Conservation (phyloP, 257 asterid species). For the Phtheirospermum japonicum region DNA sequence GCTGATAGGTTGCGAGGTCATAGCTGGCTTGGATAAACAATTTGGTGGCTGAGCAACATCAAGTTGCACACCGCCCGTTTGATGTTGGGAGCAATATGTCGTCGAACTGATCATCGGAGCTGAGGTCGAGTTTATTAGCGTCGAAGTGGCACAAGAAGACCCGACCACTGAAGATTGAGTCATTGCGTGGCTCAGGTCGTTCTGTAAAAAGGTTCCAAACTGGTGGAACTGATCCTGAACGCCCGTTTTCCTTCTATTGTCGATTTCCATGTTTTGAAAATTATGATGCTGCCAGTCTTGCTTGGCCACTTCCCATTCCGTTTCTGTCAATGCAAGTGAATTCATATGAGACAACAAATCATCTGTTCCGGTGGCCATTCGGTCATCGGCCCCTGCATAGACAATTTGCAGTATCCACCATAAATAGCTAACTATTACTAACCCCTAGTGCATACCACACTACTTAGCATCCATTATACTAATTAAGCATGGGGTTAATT, state of each 20-base stretch:
- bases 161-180: slow-evolving; percentile 78
- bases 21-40: slow-evolving; percentile 39
- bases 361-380: slow-evolving; percentile 48
- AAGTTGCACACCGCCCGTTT: slow-evolving; percentile 30
- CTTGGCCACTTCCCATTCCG: slow-evolving; percentile 47
- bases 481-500: background rate
- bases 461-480: slow-evolving; percentile 10
- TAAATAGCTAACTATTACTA: slow-evolving; percentile 34
- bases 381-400: slow-evolving; percentile 55
- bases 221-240: slow-evolving; percentile 55
- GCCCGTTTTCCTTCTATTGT: slow-evolving; percentile 37
- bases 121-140: slow-evolving; percentile 58
- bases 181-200: slow-evolving; percentile 63
- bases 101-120: slow-evolving; percentile 81
- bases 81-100: slow-evolving; percentile 58
- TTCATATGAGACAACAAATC: slow-evolving; percentile 65
- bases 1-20: slow-evolving; percentile 36
- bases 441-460: slow-evolving; percentile 21
- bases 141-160: slow-evolving; percentile 71
- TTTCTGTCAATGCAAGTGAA: slow-evolving; percentile 91
- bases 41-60: slow-evolving; percentile 37
- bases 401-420: slow-evolving; percentile 39
- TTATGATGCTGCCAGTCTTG: slow-evolving; percentile 51
- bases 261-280: slow-evolving; percentile 51
- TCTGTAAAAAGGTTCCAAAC: slow-evolving; percentile 59